Evolutionary conservation across 1,139 yeast species (phyloP), one percentile per base, ranked within the genome.

Genomic region (Saccharomyces hybrid): DNA sequence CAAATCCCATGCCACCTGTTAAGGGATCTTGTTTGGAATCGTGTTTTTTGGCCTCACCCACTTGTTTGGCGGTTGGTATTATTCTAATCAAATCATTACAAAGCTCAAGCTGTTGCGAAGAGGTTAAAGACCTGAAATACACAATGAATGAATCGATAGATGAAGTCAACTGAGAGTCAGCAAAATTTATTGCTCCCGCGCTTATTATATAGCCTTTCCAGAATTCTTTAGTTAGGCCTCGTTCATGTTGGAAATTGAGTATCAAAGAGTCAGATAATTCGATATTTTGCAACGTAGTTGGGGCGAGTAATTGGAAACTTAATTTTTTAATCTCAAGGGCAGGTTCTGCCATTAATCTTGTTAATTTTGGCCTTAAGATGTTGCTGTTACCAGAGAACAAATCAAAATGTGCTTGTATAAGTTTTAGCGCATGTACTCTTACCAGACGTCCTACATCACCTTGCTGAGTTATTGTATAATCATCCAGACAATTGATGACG

Each of bases 401-500:
- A 0, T 55, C 55, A 3, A 63, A 48, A 60, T 77, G 75, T 2
- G 61, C 52, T 0, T 60, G 55, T 7, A 84, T 65, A 3, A 81
- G 65, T 7, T 65, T 58, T 5, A 85, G 68, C 0, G 83, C 73
- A 0, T 83, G 77, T 2, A 67, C 62, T 52, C 97, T 75, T 1
- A 89, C 79, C 66, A 83, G 79, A 42, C 89, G 81, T 1, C 97
- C 97, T 12, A 85, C 88, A 68, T 86, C 93, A 16, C 93, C 93
- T 66, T 82, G 86, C 52, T 80, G 81, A 0, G 89, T 83, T 2
- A 77, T 71, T 0, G 90, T 82, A 62, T 85, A 84, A 61, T 86
- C 91, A 60, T 83, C 82, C 47, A 85, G 68, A 48, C 76, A 72
- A 2, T 57, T 56, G 0, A 68, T 44, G 4, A 72, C 26, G 12